Conservation (phyloP, 257 asterid genomes). For the Primulina huaijiensis region DNA sequence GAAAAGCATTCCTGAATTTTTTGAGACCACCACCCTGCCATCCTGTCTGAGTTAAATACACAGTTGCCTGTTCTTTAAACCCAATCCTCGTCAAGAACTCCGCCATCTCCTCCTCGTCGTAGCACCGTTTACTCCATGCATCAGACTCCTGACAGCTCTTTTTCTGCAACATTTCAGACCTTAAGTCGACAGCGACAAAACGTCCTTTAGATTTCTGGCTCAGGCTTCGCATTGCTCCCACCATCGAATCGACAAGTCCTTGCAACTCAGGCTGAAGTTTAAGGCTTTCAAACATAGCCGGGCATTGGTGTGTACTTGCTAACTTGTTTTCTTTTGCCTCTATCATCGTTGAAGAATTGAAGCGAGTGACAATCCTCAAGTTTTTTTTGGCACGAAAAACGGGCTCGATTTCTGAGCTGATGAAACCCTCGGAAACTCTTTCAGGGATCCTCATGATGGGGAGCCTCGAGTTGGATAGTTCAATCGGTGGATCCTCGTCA, state of each 20-base stretch:
- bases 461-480: conserved; percentile 22
- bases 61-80: conserved; percentile 36
- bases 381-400: conserved; percentile 30
- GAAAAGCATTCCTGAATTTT: conserved; percentile 46
- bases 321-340: conserved; percentile 13
- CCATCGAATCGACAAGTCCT: conserved; percentile 42
- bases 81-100: conserved; percentile 46
- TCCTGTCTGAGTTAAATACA: conserved; percentile 57
- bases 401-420: conserved; percentile 43
- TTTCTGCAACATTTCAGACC: conserved; percentile 27
- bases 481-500: conserved; percentile 30
- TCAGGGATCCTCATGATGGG: conserved; percentile 35
- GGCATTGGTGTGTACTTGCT: conserved; percentile 31
- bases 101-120: conserved; percentile 36
- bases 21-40: conserved; percentile 41
- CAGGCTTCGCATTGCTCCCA: conserved; percentile 42
- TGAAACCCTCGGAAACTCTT: conserved; percentile 36
- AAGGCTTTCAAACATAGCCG: conserved; percentile 47
- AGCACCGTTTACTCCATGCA: conserved; percentile 23
- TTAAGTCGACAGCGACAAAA: conserved; percentile 53
- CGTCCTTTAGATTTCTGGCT: conserved; percentile 39
- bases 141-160: conserved; percentile 25
- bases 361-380: conserved; percentile 38
- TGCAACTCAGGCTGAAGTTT: conserved; percentile 38
- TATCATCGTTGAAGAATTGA: conserved; percentile 22